Conservation (phyloP, 441 rosid genomes). For the Isatis lusitanica region DNA sequence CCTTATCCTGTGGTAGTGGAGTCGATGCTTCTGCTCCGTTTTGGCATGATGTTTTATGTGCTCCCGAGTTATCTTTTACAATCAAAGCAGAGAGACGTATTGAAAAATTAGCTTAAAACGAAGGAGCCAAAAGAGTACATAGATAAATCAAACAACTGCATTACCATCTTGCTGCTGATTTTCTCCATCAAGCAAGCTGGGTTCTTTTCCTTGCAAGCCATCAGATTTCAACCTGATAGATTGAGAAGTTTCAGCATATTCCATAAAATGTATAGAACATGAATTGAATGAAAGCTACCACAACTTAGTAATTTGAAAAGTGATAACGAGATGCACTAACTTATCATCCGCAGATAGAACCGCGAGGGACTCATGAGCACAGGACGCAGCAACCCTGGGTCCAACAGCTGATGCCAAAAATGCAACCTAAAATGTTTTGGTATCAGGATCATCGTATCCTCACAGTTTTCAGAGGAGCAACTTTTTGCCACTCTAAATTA, state of each 20-base stretch:
- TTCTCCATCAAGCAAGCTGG: constrained; percentile 49
- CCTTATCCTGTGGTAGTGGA: constrained; percentile 62
- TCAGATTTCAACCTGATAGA: constrained; percentile 55
- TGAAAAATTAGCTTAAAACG: neutral
- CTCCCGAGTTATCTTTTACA: constrained; percentile 43
- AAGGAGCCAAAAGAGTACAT: neutral
- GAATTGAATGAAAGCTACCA: neutral
- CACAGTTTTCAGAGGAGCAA: constrained; percentile 5
- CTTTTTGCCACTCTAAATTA: constrained; percentile 4
- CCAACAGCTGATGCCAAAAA: constrained; percentile 95
- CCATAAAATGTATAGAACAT: constrained; percentile 9
- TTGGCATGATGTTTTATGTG: constrained; percentile 45
- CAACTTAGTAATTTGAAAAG: neutral
- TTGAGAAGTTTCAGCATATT: constrained; percentile 21
- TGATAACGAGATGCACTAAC: constrained; percentile 42
- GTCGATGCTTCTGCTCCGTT: constrained; percentile 50
- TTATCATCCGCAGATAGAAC: constrained; percentile 68
- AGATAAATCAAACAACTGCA: constrained; percentile 7
- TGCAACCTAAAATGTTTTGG: constrained; percentile 62
- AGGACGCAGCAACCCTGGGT: constrained; percentile 96
- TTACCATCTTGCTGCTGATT: constrained; percentile 57
- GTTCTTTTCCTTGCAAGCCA: constrained; percentile 49
- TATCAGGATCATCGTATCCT: constrained; percentile 21
- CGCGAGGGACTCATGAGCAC: constrained; percentile 91
- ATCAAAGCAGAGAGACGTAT: constrained; percentile 20